A percentile compares a stretch with the other conserved stretches of the same genome.
Evolutionary conservation across 768 basidiomycete species (phyloP).

Genomic region (Astraeus odoratus): DNA sequence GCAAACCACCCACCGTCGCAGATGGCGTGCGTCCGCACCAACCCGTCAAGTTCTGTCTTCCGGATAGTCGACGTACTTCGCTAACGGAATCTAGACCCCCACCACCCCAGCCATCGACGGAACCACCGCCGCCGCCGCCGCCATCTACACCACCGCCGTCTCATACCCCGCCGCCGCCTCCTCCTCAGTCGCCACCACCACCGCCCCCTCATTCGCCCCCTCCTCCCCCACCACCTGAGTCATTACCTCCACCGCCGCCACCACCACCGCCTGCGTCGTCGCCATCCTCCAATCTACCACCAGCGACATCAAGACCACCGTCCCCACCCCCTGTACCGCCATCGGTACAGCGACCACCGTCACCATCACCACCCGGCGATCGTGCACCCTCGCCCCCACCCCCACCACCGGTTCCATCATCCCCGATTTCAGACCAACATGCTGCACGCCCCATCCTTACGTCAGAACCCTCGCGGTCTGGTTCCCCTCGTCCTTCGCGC

Average conservation of each 20-base stretch:
- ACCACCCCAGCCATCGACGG: slow-evolving; percentile 32
- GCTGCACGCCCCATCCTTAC: slow-evolving; percentile 10
- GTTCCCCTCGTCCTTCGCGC: slow-evolving; percentile 19
- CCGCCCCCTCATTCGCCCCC: slow-evolving; percentile 24
- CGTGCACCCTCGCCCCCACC: slow-evolving; percentile 15
- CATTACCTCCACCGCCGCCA: slow-evolving; percentile 18
- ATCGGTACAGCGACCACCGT: slow-evolving; percentile 13
- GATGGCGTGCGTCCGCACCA: slow-evolving; percentile 27
- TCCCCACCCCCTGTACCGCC: slow-evolving; percentile 17
- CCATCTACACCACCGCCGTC: slow-evolving; percentile 25
- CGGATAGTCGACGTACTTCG: slow-evolving; percentile 24
- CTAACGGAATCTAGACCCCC: slow-evolving; percentile 21
- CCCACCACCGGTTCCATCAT: slow-evolving; percentile 22
- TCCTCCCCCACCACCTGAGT: slow-evolving; percentile 16
- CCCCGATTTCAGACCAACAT: too few species aligned
- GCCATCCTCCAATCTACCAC: slow-evolving; percentile 3
- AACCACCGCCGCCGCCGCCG: slow-evolving; percentile 31
- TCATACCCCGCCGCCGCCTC: slow-evolving; percentile 25
- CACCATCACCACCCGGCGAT: slow-evolving; percentile 16
- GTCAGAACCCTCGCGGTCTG: slow-evolving; percentile 11
- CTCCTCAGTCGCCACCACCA: slow-evolving; percentile 20
- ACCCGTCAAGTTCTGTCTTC: slow-evolving; percentile 27
- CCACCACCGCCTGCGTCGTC: slow-evolving; percentile 22
- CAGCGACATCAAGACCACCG: slow-evolving; percentile 12
- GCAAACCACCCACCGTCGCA: slow-evolving; percentile 18